Evolutionary conservation across 1,284 basidiomycete genomes (phyloP), one percentile per base, ranked within the genome.

Genomic region (Pseudozyma sp.): DNA sequence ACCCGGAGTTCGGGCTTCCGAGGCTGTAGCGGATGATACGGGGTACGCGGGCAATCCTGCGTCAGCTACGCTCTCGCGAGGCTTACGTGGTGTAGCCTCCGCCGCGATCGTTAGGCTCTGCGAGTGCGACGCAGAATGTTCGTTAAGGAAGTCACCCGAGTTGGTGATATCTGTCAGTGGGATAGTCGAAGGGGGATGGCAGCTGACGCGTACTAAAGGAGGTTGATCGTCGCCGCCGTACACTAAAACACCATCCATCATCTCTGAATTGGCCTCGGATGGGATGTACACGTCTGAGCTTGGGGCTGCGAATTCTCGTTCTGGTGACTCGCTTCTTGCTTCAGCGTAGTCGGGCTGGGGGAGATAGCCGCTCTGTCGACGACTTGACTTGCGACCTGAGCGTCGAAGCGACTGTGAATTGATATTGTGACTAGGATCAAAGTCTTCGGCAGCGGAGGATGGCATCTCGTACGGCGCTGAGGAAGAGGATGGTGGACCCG

Each of bases 351-450:
- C 51, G 16, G 51, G 19, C 10, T 63, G 64, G 0, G 60, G 36
- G 40, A 70, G 31, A 35, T 55, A 69, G 3, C 75, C 75, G 40
- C 75, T 77, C 18, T 77, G 70, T 8, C 75, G 58, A 18, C 75
- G 65, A 48, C 58, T 70, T 0, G 75, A 74, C 19, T 60, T 65
- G 19, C 74, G 67, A 7, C 70, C 63, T 44, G 74, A 71, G 25
- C 67, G 57, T 11, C 60, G 66, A 1, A 64, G 48, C 1, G 39
- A 42, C 12, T 62, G 68, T 3, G 47, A 19, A 44, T 12, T 44
- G 1, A 43, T n/a, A 9, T 42, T 61, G 4, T 60, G 55, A 35
- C 18, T 38, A 3, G 40, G 39, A 7, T 49, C 16, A 11, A 44
- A 21, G 3, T 53, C 16, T 7, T 53, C 56, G 7, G 48, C 1